Percentiles rank a stretch among this genome's conserved stretches.
These are phyloP conservation scores for Vitis hybrid DNA, from an alignment of 177 flowering plant genomes.

Conservation along the genomic window DNA sequence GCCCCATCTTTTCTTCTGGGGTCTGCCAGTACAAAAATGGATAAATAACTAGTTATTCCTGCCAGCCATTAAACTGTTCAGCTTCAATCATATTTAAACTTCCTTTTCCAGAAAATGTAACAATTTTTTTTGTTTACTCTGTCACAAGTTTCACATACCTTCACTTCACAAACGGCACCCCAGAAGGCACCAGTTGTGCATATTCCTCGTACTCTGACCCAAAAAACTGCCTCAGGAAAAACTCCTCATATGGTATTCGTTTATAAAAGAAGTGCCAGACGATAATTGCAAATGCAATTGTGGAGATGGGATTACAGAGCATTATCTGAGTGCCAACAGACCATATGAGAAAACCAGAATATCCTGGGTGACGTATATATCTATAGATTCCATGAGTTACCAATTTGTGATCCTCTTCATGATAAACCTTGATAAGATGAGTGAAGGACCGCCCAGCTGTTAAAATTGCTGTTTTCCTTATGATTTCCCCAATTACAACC, in stretches of 20 bases:
- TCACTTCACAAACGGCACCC: conserved; percentile 83
- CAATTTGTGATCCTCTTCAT: conserved; percentile 63
- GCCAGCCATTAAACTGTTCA: no score
- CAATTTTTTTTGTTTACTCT: no score
- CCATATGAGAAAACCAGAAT: conserved; percentile 88
- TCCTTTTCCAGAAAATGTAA: no score
- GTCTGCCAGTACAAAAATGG: no score
- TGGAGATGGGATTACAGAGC: conserved; percentile 85
- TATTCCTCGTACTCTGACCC: conserved; percentile 71
- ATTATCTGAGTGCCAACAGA: conserved; percentile 83
- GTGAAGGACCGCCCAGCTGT: conserved; percentile 89
- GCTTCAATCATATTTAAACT: no score
- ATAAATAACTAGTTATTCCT: no score
- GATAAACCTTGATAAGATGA: conserved; percentile 60
- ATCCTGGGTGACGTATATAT: conserved; percentile 79
- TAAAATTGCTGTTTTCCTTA: conserved; percentile 68
- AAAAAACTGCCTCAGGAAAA: conserved; percentile 79
- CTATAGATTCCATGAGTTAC: conserved; percentile 78
- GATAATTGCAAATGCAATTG: conserved; percentile 61
- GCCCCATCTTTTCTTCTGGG: no score
- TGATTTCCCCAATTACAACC: conserved; percentile 79
- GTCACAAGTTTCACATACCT: not conserved
- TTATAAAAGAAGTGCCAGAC: conserved; percentile 73
- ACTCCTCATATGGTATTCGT: conserved; percentile 91
- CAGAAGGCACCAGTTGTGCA: conserved; percentile 69